Conservation (phyloP, 2,329 filamentous ascomycete genomes). For the Leptographium flavum region DNA sequence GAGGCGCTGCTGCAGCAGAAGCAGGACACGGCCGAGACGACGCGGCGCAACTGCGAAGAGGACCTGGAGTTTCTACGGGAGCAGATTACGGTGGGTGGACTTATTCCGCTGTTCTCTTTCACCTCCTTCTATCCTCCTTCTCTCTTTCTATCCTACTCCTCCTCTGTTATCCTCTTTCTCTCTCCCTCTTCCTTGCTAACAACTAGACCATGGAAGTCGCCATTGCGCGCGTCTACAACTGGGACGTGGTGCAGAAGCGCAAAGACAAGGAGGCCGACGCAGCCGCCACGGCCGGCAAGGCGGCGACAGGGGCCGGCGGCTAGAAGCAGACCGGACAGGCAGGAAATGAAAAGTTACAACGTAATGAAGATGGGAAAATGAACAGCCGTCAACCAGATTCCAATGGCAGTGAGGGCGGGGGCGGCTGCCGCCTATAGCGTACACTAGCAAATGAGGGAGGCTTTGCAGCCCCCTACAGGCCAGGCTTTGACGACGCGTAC, state of each 20-base stretch:
- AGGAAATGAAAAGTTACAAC: neutral
- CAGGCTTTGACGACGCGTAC: too few species aligned
- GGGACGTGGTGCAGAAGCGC: constrained; percentile 90
- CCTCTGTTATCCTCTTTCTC: neutral
- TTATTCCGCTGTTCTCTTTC: neutral
- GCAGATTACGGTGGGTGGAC: constrained; percentile 75
- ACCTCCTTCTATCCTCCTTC: neutral
- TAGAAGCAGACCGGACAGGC: constrained; percentile 8
- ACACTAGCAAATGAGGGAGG: too few species aligned
- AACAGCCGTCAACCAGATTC: too few species aligned
- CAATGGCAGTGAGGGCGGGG: too few species aligned
- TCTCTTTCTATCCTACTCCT: neutral
- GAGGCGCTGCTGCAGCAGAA: constrained; percentile 65
- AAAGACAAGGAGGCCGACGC: constrained; percentile 68
- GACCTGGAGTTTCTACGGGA: constrained; percentile 91
- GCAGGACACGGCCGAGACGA: constrained; percentile 63
- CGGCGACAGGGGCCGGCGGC: constrained; percentile 17
- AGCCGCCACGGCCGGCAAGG: constrained; percentile 25
- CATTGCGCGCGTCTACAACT: constrained; percentile 95
- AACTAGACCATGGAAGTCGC: constrained; percentile 89
- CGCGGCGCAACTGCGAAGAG: constrained; percentile 80
- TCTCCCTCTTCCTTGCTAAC: neutral
- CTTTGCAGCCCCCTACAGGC: too few species aligned
- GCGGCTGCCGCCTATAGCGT: too few species aligned
- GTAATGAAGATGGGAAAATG: neutral